Evolutionary conservation across 441 rosid species (phyloP).

Genomic region (Erodium chrysanthum): DNA sequence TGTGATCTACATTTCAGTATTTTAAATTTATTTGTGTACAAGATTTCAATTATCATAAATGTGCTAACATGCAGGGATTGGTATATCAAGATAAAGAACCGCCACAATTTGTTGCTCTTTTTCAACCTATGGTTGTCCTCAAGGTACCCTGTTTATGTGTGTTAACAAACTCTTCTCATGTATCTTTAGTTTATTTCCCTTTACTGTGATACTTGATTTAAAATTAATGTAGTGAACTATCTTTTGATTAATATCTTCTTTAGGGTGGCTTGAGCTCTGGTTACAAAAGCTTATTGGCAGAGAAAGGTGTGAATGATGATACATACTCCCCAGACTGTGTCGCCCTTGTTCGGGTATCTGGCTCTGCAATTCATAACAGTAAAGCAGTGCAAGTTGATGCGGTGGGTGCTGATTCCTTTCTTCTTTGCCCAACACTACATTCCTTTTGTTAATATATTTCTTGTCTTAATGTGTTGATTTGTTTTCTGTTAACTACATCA

Average conservation of each 20-base stretch:
- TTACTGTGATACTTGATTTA: constrained; percentile 3
- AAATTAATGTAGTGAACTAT: constrained; percentile 2
- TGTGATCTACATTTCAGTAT: not conserved
- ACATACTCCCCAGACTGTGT: constrained; percentile 61
- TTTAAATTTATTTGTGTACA: not conserved
- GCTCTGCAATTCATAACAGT: constrained; percentile 67
- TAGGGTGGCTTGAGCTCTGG: constrained; percentile 96
- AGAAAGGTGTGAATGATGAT: constrained; percentile 57
- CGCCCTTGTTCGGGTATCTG: constrained; percentile 73
- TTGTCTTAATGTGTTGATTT: not conserved
- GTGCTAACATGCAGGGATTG: constrained; percentile 48
- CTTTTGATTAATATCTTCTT: constrained; percentile 4
- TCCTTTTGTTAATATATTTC: constrained; percentile 1
- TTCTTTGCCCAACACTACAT: constrained; percentile 6
- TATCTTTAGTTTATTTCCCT: not conserved
- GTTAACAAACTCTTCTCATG: constrained; percentile 4
- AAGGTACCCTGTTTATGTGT: constrained; percentile 46
- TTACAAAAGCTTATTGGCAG: constrained; percentile 53
- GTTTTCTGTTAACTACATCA: not conserved
- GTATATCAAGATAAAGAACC: constrained; percentile 93
- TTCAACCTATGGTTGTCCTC: constrained; percentile 86
- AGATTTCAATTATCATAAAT: constrained; percentile 1
- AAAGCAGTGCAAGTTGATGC: constrained; percentile 78
- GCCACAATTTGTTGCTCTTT: constrained; percentile 82
- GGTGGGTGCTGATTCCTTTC: constrained; percentile 34